Evolutionary conservation across 2,329 filamentous ascomycete genomes (phyloP).

Genomic region (Aotearoamyces nothofagi): DNA sequence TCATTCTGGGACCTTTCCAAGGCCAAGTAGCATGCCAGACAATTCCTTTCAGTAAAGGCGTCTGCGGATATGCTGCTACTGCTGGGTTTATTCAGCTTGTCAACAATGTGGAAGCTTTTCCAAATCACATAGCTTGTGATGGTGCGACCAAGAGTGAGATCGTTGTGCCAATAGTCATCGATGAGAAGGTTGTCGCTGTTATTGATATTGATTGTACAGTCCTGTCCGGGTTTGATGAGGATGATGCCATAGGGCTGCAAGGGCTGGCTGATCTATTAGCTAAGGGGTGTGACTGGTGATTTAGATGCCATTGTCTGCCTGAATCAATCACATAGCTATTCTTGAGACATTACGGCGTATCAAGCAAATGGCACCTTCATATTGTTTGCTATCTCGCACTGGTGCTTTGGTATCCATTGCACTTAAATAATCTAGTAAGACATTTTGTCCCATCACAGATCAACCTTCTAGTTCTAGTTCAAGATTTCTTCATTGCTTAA

Average conservation of each 20-base stretch:
- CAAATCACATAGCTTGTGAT: slow-evolving; percentile 73
- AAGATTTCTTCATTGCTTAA: too few relatives aligned
- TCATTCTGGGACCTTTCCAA: slow-evolving; percentile 69
- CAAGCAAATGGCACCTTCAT: too few relatives aligned
- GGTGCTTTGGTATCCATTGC: too few relatives aligned
- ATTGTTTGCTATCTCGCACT: too few relatives aligned
- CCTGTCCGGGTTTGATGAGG: slow-evolving; percentile 49
- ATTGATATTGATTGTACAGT: slow-evolving; percentile 69
- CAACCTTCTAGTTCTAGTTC: too few relatives aligned
- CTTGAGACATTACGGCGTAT: too few relatives aligned
- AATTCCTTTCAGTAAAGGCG: slow-evolving; percentile 57
- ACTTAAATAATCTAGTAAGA: too few relatives aligned
- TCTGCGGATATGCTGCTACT: slow-evolving; percentile 58
- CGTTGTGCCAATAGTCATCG: slow-evolving; percentile 51
- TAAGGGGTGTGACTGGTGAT: slow-evolving; percentile 49
- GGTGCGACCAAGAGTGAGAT: slow-evolving; percentile 64
- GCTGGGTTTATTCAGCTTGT: slow-evolving; percentile 48
- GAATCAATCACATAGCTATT: too few relatives aligned
- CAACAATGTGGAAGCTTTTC: slow-evolving; percentile 56
- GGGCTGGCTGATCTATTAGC: slow-evolving; percentile 44
- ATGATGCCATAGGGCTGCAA: slow-evolving; percentile 52
- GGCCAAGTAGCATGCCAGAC: slow-evolving; percentile 69
- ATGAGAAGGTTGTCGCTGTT: slow-evolving; percentile 46
- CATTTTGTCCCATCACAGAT: too few relatives aligned
- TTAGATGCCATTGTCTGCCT: too few relatives aligned